Evolutionary conservation across 176 grass and related monocot genomes (phyloP).

Genomic region (Zoysia japonica): DNA sequence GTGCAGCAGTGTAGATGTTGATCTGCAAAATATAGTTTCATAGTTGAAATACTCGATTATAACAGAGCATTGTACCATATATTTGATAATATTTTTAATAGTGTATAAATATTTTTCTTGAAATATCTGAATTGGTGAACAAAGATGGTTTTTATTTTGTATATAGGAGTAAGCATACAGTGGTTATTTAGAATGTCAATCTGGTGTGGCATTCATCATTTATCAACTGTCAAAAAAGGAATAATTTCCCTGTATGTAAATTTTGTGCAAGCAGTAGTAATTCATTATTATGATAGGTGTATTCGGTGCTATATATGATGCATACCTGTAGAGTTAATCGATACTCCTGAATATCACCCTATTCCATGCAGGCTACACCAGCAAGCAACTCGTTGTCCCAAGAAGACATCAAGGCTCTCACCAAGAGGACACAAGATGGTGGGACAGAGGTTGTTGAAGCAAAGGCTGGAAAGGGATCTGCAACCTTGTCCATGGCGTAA

Average conservation of each 20-base stretch:
- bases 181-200: not conserved
- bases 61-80: not conserved
- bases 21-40: not conserved
- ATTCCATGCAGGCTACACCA: conserved; percentile 64
- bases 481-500: conserved; percentile 99
- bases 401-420: conserved; percentile 78
- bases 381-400: conserved; percentile 62
- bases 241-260: not conserved
- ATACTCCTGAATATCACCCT: not conserved
- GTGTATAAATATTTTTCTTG: not conserved
- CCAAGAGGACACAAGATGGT: conserved; percentile 96
- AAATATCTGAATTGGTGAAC: not conserved
- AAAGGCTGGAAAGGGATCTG: conserved; percentile 95
- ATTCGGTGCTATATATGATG: not conserved
- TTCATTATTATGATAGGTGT: not conserved
- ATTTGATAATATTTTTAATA: not conserved
- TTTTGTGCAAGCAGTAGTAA: not conserved
- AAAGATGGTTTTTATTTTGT: not conserved
- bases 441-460: conserved; percentile 97
- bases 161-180: not conserved
- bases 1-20: not conserved
- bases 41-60: no score
- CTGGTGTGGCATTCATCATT: not conserved
- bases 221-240: not conserved
- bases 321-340: not conserved